Evolutionary conservation across 805 yeast species (phyloP).

Genomic region (Wickerhamiella bombiphila): DNA sequence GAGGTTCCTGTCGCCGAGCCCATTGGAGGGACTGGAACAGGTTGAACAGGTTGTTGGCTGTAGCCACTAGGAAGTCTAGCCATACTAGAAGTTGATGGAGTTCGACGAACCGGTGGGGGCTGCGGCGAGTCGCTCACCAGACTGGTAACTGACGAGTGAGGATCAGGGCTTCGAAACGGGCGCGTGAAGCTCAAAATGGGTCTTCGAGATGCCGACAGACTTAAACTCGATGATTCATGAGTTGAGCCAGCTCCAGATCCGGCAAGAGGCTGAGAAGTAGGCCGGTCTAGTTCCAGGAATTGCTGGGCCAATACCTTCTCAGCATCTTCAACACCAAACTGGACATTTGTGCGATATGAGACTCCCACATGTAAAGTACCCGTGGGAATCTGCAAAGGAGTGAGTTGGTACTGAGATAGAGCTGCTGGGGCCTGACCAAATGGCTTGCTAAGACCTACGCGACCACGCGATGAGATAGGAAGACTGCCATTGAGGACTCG

Average conservation of each 20-base stretch:
- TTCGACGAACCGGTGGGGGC: neutral
- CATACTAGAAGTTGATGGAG: neutral
- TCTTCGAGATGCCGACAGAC: constrained; percentile 3
- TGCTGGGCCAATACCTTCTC: constrained; percentile 50
- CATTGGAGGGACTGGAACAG: constrained; percentile 2
- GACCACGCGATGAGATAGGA: constrained; percentile 65
- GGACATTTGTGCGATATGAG: constrained; percentile 58
- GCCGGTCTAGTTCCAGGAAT: constrained; percentile 34
- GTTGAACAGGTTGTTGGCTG: too few relatives aligned
- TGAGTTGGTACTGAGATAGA: constrained; percentile 45
- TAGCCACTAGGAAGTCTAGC: neutral
- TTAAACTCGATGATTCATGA: neutral
- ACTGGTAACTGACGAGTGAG: constrained; percentile 2
- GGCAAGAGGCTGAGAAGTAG: constrained; percentile 7
- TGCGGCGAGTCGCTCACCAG: constrained; percentile 4
- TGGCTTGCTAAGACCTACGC: constrained; percentile 69
- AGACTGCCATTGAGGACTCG: constrained; percentile 58
- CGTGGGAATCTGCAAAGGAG: constrained; percentile 57
- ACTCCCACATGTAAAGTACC: constrained; percentile 67
- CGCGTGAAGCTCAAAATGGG: constrained; percentile 15
- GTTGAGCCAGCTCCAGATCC: constrained; percentile 1
- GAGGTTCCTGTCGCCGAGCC: constrained; percentile 1
- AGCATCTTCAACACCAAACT: constrained; percentile 51
- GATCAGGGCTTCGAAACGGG: constrained; percentile 13
- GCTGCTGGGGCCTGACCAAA: constrained; percentile 30